phyloP scores from a whole-genome alignment of 805 yeast species.

The Candida ponderosae region DNA sequence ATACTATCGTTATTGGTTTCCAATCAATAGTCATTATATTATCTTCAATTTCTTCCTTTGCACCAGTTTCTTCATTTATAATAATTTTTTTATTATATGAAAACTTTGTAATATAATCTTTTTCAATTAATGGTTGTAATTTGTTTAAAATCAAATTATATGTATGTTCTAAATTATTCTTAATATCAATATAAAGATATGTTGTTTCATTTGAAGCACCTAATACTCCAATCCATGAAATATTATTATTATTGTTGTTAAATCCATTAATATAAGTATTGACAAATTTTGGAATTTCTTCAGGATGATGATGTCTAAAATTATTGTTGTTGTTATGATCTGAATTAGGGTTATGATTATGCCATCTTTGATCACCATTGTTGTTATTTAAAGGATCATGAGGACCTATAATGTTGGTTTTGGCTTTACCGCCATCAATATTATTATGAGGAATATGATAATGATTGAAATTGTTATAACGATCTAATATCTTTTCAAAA shows the following conservation, averaged over 20 bases:
- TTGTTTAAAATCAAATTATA: conserved; percentile 37
- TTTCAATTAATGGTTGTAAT: conserved; percentile 38
- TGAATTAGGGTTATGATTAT: conserved; percentile 20
- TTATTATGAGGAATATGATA: background rate
- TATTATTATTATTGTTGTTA: no score
- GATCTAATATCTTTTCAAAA: conserved; percentile 36
- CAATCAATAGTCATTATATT: conserved; percentile 17
- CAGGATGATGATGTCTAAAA: conserved; percentile 31
- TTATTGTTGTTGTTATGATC: conserved; percentile 15
- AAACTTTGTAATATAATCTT: conserved; percentile 36
- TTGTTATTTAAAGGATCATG: conserved; percentile 1
- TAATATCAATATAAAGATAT: conserved; percentile 57
- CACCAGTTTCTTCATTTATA: no score
- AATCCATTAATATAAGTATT: background rate
- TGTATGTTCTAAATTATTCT: conserved; percentile 39
- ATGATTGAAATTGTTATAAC: conserved; percentile 29
- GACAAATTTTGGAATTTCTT: conserved; percentile 17
- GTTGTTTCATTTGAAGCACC: conserved; percentile 40
- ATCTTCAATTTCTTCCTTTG: conserved; percentile 12
- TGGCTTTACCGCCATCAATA: conserved; percentile 16
- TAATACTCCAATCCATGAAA: background rate
- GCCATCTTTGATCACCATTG: background rate
- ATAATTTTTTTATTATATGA: conserved; percentile 33
- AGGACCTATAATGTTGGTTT: no score
- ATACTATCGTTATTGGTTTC: conserved; percentile 55